Percentiles rank a stretch among this genome's conserved stretches.
These are phyloP conservation scores for Coemansia sp. DNA, from an alignment of 192 early-diverging fungal species.

Conservation along the genomic window DNA sequence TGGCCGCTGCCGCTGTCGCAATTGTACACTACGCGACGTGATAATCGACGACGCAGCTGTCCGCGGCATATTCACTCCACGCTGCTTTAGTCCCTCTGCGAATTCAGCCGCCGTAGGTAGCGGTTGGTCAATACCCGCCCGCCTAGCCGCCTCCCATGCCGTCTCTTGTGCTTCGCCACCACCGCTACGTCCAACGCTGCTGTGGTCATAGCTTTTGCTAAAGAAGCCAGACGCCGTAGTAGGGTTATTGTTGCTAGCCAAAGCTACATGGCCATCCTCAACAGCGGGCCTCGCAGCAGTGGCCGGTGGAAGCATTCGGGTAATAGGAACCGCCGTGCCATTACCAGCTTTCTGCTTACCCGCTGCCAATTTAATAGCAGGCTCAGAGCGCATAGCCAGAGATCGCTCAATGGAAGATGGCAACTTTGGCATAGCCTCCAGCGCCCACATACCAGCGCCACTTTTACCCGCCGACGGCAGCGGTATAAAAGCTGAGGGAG, in stretches of 20 bases:
- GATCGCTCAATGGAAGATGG: slow-evolving; percentile 13
- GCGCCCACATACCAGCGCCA: neutral
- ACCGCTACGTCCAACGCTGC: neutral
- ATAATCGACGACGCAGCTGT: slow-evolving; percentile 27
- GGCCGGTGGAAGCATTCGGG: slow-evolving; percentile 19
- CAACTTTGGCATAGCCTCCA: neutral
- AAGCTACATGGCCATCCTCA: neutral
- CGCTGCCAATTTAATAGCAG: slow-evolving; percentile 22
- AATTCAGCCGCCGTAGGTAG: slow-evolving; percentile 8
- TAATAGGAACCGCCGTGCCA: slow-evolving; percentile 27
- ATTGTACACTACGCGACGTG: slow-evolving; percentile 5
- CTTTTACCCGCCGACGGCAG: slow-evolving; percentile 3
- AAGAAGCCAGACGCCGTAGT: neutral
- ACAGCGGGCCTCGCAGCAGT: neutral
- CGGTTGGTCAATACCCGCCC: slow-evolving; percentile 37
- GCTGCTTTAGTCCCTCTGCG: slow-evolving; percentile 44
- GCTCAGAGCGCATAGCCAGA: slow-evolving; percentile 46
- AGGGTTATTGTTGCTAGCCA: neutral
- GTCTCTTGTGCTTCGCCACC: neutral
- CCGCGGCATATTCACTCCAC: slow-evolving; percentile 20
- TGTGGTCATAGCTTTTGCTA: neutral
- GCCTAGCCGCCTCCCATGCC: slow-evolving; percentile 22
- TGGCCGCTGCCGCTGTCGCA: neutral
- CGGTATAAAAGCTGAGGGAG: slow-evolving; percentile 36
- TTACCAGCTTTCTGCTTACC: slow-evolving; percentile 16